These are phyloP conservation scores for Phascolomyces articulosus DNA, from an alignment of 371 early-diverging fungal genomes.

Conservation along the genomic window DNA sequence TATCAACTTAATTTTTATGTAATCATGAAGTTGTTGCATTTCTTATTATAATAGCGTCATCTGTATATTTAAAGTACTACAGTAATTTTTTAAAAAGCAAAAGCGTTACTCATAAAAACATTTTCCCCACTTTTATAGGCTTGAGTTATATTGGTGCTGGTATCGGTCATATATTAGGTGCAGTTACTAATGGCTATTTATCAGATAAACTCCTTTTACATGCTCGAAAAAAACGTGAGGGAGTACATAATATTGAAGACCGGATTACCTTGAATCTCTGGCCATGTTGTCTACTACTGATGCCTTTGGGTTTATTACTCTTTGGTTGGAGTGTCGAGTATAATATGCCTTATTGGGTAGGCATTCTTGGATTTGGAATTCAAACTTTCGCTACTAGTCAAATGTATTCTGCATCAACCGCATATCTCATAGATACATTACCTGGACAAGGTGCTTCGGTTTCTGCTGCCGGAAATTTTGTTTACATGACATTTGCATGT, in stretches of 20 bases:
- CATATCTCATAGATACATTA: slow-evolving; percentile 39
- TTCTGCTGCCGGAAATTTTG: slow-evolving; percentile 40
- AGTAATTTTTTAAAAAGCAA: too few relatives aligned
- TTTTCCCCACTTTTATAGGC: slow-evolving; percentile 1
- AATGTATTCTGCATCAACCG: slow-evolving; percentile 32
- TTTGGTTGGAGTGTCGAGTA: slow-evolving; percentile 50
- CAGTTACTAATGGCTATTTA: slow-evolving; percentile 20
- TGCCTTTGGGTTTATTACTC: slow-evolving; percentile 41
- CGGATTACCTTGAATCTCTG: slow-evolving; percentile 23
- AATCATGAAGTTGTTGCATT: too few relatives aligned
- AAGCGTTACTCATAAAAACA: too few relatives aligned
- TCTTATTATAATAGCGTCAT: too few relatives aligned
- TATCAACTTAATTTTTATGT: background rate
- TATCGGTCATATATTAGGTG: slow-evolving; percentile 40
- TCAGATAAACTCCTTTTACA: slow-evolving; percentile 26
- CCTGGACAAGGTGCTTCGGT: slow-evolving; percentile 43
- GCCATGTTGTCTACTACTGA: slow-evolving; percentile 35
- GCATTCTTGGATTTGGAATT: slow-evolving; percentile 45
- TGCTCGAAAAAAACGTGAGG: slow-evolving; percentile 20
- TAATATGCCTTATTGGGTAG: slow-evolving; percentile 32
- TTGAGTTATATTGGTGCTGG: slow-evolving; percentile 46
- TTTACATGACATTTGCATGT: slow-evolving; percentile 37
- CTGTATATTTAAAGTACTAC: too few relatives aligned
- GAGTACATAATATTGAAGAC: slow-evolving; percentile 21
- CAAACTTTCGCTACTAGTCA: slow-evolving; percentile 48